Evolutionary conservation across 805 yeast species (phyloP).

Genomic region (Saccharomycopsis amapae): DNA sequence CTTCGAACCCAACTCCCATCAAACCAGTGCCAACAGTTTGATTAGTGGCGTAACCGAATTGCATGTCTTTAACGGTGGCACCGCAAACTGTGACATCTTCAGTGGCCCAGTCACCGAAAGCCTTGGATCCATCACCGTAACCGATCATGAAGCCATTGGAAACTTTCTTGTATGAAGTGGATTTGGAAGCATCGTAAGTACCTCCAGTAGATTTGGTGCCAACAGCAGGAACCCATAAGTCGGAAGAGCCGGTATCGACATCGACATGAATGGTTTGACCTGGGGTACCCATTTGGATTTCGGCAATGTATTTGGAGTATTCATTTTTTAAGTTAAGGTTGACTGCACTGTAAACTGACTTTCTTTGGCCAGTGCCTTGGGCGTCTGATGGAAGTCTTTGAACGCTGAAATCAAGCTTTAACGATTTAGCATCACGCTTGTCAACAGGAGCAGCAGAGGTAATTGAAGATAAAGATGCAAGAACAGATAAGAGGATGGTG

Average conservation of each 20-base stretch:
- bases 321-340: conserved; percentile 32
- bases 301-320: conserved; percentile 38
- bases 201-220: conserved; percentile 25
- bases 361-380: conserved; percentile 1
- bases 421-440: conserved; percentile 6
- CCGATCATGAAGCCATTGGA: conserved; percentile 32
- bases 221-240: conserved; percentile 38
- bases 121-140: conserved; percentile 44
- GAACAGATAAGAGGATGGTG: conserved; percentile 11
- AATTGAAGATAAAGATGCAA: conserved; percentile 7
- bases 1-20: conserved; percentile 63
- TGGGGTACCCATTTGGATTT: conserved; percentile 39
- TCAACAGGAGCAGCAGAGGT: conserved; percentile 19
- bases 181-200: conserved; percentile 30
- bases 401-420: conserved; percentile 16
- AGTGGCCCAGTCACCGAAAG: conserved; percentile 40
- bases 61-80: conserved; percentile 11
- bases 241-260: conserved; percentile 45
- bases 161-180: conserved; percentile 30
- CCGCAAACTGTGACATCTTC: conserved; percentile 22
- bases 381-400: conserved; percentile 5
- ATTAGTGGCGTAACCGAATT: conserved; percentile 21
- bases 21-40: conserved; percentile 41
- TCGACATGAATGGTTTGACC: conserved; percentile 35
- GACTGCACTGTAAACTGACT: conserved; percentile 11